These are phyloP conservation scores for Mesembryanthemum crystallinum DNA, from an alignment of 148 eudicot genomes.

Conservation along the genomic window DNA sequence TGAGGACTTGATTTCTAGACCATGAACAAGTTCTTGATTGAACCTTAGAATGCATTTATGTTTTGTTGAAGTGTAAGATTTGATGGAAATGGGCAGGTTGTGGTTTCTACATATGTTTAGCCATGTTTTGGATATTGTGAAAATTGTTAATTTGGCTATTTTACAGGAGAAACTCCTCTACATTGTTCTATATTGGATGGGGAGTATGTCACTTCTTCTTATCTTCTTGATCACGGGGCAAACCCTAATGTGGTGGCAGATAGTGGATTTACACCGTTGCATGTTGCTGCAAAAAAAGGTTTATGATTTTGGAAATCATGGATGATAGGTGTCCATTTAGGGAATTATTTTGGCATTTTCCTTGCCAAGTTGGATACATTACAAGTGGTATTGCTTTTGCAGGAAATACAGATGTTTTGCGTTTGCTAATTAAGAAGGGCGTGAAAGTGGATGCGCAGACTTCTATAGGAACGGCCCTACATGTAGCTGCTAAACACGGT, in stretches of 20 bases:
- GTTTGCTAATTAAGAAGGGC: constrained; percentile 5
- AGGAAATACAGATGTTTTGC: constrained; percentile 9
- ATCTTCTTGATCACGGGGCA: constrained; percentile 20
- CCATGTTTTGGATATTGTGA: background rate
- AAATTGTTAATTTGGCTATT: background rate
- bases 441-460: constrained; percentile 9
- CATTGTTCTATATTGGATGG: constrained; percentile 10
- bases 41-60: too few relatives aligned
- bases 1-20: too few relatives aligned
- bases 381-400: background rate
- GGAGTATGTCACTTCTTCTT: constrained; percentile 15
- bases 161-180: constrained; percentile 22
- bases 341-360: background rate
- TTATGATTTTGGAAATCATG: background rate
- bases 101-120: too few relatives aligned
- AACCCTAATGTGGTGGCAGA: background rate
- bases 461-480: constrained; percentile 10
- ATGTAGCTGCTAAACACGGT: background rate
- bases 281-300: constrained; percentile 20
- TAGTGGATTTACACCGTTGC: constrained; percentile 10
- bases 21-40: background rate
- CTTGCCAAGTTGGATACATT: background rate
- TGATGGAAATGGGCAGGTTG: too few relatives aligned
- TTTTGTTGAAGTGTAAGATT: too few relatives aligned
- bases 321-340: background rate